Evolutionary conservation across 768 basidiomycete species (phyloP).

Genomic region (Galerina sulciceps): DNA sequence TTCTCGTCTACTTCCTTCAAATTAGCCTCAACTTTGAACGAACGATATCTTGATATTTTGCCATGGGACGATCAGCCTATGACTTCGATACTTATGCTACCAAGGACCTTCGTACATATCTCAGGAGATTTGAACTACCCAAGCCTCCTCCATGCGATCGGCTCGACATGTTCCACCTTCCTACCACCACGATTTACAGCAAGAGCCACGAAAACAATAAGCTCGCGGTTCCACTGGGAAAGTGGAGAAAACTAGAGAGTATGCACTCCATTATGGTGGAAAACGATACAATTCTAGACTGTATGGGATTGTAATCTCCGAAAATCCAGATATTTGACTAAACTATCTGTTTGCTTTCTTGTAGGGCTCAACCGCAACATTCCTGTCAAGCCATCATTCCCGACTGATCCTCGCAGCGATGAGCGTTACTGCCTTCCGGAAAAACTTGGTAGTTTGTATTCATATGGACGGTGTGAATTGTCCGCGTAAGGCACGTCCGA

Average conservation of each 20-base stretch:
- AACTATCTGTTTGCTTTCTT: background rate
- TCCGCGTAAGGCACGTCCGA: slow-evolving; percentile 17
- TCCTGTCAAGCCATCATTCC: background rate
- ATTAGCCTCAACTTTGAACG: background rate
- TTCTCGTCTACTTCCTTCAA: background rate
- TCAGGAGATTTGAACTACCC: slow-evolving; percentile 52
- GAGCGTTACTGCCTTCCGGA: slow-evolving; percentile 5
- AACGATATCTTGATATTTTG: background rate
- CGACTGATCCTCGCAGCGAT: background rate
- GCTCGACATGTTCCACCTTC: slow-evolving; percentile 36
- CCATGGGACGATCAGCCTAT: slow-evolving; percentile 26
- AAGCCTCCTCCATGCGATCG: slow-evolving; percentile 22
- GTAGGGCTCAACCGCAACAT: slow-evolving; percentile 10
- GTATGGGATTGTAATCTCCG: background rate
- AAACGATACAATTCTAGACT: background rate
- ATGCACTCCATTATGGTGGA: slow-evolving; percentile 41
- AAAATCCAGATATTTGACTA: background rate
- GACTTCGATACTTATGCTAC: slow-evolving; percentile 35
- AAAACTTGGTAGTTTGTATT: slow-evolving; percentile 5
- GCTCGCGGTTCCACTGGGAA: slow-evolving; percentile 44
- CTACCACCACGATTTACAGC: slow-evolving; percentile 29
- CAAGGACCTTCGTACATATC: slow-evolving; percentile 49
- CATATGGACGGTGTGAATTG: slow-evolving; percentile 27
- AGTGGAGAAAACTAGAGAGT: slow-evolving; percentile 54
- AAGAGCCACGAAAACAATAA: slow-evolving; percentile 52